Evolutionary conservation across 2,329 filamentous ascomycete genomes (phyloP).

Genomic region (Aspergillus fructus): DNA sequence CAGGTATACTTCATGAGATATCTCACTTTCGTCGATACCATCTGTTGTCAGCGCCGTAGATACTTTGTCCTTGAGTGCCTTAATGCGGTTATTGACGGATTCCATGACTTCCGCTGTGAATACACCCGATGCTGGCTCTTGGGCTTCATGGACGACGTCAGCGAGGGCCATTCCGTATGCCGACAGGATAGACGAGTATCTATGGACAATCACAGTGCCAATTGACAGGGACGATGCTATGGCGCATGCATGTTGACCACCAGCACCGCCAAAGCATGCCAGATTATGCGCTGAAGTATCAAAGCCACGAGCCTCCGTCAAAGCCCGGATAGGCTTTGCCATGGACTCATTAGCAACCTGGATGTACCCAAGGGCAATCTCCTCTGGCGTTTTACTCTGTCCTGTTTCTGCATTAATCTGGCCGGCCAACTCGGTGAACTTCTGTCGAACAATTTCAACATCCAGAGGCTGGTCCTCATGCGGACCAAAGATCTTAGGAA

Average conservation of each 20-base stretch:
- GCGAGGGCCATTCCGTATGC: slow-evolving; percentile 92
- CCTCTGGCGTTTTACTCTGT: slow-evolving; percentile 44
- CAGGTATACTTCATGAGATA: slow-evolving; percentile 46
- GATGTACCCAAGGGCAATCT: slow-evolving; percentile 44
- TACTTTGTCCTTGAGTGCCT: slow-evolving; percentile 45
- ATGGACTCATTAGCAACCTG: slow-evolving; percentile 46
- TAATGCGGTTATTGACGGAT: slow-evolving; percentile 25
- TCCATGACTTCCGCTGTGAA: slow-evolving; percentile 49
- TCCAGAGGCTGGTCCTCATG: slow-evolving; percentile 84
- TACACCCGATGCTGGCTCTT: slow-evolving; percentile 52
- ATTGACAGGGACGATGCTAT: slow-evolving; percentile 85
- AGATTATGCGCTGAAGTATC: slow-evolving; percentile 85
- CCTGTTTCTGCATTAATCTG: slow-evolving; percentile 54
- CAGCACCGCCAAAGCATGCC: slow-evolving; percentile 88
- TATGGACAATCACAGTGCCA: slow-evolving; percentile 79
- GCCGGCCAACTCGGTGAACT: slow-evolving; percentile 73
- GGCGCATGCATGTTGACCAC: slow-evolving; percentile 88
- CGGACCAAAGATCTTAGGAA: slow-evolving; percentile 92
- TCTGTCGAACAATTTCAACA: slow-evolving; percentile 68
- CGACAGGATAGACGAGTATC: slow-evolving; percentile 87
- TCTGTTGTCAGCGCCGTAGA: slow-evolving; percentile 13
- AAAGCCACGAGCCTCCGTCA: slow-evolving; percentile 89
- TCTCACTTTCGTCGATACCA: slow-evolving; percentile 32
- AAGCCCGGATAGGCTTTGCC: slow-evolving; percentile 74
- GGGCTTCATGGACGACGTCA: slow-evolving; percentile 87